Evolutionary conservation across 257 asterid genomes (phyloP), one percentile per base, ranked within the genome.

Genomic region (Lithospermum erythrorhizon): DNA sequence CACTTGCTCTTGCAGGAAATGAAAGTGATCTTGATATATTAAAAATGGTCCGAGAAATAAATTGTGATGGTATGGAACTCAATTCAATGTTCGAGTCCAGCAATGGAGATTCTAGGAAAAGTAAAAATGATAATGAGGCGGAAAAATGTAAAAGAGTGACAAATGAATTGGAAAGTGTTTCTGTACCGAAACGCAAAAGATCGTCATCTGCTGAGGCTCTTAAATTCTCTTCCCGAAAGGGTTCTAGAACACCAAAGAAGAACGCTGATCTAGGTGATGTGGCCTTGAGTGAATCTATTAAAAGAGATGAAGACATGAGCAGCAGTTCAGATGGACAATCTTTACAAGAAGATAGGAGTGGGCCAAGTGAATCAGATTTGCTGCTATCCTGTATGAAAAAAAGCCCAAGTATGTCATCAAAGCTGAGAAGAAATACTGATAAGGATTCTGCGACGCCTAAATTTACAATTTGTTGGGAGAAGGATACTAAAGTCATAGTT

Each of bases 31-130:
- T 87, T 82, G 99, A 89, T 75, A 79, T 93, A 72, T 71, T 93
- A 85, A 82, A 75, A 73, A 68, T 93, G 93, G 94, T 85, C 70
- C 75, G 85, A 74, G 94, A 89, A 80, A 93, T 89, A 75, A 87
- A 89, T 73, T 74, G 83, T 61, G 82, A 82, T 74, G 74, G 73
- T 73, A 56, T 60, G 65, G 85, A 75, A 64, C 68, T 71, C 60
- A 56, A 79, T 73, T 73, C 77, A 73, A 84, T 83, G 84, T 80
- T 75, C 69, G 86, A 75, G 65, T 72, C 95, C 16, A 86, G 82
- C 79, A 93, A 85, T 62, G 88, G 95, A 29, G 80, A 77, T 70
- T 85, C 79, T 22, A 74, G 73, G 70, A 85, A 80, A 75, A 70
- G 52, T 68, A 74, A 74, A 76, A 67, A 68, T 63, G 78, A 49